Evolutionary conservation across 148 eudicot genomes (phyloP), one percentile per base, ranked within the genome.

Genomic region (Pharnaceum exiguum): DNA sequence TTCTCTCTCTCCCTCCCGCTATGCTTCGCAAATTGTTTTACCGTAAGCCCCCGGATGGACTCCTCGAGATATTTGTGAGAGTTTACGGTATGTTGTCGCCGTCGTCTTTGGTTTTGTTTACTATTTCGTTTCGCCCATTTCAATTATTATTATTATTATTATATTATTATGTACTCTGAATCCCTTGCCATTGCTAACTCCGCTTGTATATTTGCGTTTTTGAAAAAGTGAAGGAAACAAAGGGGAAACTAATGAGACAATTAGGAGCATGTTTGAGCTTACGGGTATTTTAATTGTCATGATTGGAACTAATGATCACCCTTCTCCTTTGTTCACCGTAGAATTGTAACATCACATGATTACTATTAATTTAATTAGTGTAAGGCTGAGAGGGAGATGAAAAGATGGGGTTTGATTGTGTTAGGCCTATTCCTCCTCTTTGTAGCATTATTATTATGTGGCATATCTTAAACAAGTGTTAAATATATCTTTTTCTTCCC

Each of bases 31-130:
- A 81, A 68, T 47, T 89, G 55, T 89, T 89, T 53, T 89, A 73
- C 29, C 74, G 77, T 49, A 90, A 81, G 69, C 95, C 97, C 17
- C 95, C 90, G n/a, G 97, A 86, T 58, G 90, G 95, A 37, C 95
- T 90, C 36, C 73, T 90, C 5, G 97, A 90, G 81, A 86, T 90
- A 52, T 81, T 77, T 12, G 95, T 86, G 35, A 62, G 97, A 71
- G 79, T 90, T 40, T 90, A 81, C 46, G 97, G 97, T 86, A 61
- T 24, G 46, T 43, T 69, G 22, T 3, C 5, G n/a, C 13, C 25
- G 15, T 36, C 22, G 9, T 40, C 5, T 8, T 17, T 31, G 13
- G 12, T 16, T n/a, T 11, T 29, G 17, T 25, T 17, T 21, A 1
- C 6, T 10, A 12, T 23, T 59, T 33, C 11, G 10, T 40, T 40